phyloP scores from a whole-genome alignment of 768 basidiomycete genomes.

The Cystoderma amianthinum region DNA sequence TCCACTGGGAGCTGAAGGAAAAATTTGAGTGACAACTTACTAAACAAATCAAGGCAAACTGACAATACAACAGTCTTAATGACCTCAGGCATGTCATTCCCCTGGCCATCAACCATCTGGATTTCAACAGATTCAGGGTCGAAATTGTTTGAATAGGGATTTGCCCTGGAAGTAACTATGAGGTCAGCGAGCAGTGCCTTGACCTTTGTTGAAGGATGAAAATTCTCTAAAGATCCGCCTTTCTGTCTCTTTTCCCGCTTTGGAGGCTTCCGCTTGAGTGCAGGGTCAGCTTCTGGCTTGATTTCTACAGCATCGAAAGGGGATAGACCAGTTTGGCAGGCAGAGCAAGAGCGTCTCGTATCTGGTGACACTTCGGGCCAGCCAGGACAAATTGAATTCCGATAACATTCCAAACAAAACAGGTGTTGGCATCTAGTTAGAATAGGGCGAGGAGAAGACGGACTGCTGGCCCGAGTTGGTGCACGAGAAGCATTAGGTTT shows the following conservation, averaged over 20 bases:
- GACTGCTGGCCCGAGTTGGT: slow-evolving; percentile 71
- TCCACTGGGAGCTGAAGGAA: slow-evolving; percentile 80
- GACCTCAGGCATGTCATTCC: slow-evolving; percentile 60
- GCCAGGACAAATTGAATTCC: slow-evolving; percentile 64
- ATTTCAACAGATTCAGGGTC: slow-evolving; percentile 68
- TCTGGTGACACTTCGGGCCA: slow-evolving; percentile 71
- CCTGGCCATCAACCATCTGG: slow-evolving; percentile 71
- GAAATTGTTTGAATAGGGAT: slow-evolving; percentile 85
- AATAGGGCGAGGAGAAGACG: slow-evolving; percentile 54
- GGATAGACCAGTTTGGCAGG: slow-evolving; percentile 65
- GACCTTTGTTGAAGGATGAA: slow-evolving; percentile 84
- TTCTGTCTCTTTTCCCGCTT: slow-evolving; percentile 66
- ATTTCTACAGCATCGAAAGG: slow-evolving; percentile 81
- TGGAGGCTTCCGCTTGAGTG: slow-evolving; percentile 54
- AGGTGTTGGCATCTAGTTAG: slow-evolving; percentile 93
- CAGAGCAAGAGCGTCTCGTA: slow-evolving; percentile 59
- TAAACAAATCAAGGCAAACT: slow-evolving; percentile 27
- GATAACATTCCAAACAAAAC: slow-evolving; percentile 86
- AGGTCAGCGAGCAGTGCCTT: slow-evolving; percentile 77
- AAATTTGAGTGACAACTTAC: slow-evolving; percentile 8
- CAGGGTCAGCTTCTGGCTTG: slow-evolving; percentile 44
- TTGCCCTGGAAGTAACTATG: slow-evolving; percentile 70
- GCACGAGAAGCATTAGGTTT: slow-evolving; percentile 55
- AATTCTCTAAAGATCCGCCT: slow-evolving; percentile 44
- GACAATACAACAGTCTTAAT: slow-evolving; percentile 96